Conservation (phyloP, 2,329 filamentous ascomycete genomes). For the Claviceps purpurea region DNA sequence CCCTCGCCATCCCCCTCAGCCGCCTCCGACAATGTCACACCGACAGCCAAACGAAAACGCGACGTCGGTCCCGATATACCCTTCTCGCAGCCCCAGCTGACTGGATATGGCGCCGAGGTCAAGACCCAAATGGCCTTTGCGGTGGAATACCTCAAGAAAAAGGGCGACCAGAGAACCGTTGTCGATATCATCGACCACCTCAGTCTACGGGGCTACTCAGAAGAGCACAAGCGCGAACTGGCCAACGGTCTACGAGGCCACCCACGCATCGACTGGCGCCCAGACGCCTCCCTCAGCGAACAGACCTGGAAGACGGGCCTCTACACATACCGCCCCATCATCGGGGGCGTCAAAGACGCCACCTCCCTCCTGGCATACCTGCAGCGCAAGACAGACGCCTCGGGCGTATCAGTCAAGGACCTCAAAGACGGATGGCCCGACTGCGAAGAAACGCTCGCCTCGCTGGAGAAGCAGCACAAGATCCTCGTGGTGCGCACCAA, state of each 20-base stretch:
- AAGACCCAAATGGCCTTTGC: slow-evolving; percentile 83
- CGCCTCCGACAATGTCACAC: slow-evolving; percentile 46
- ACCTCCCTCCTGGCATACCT: slow-evolving; percentile 69
- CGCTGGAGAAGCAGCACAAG: slow-evolving; percentile 64
- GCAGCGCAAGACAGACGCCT: slow-evolving; percentile 67
- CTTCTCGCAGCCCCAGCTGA: slow-evolving; percentile 66
- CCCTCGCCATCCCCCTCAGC: slow-evolving; percentile 50
- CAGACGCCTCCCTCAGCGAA: slow-evolving; percentile 45
- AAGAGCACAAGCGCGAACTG: slow-evolving; percentile 50
- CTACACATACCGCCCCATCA: slow-evolving; percentile 75
- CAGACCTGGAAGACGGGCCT: slow-evolving; percentile 55
- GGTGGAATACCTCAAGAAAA: slow-evolving; percentile 67
- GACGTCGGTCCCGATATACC: slow-evolving; percentile 38
- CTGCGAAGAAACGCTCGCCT: slow-evolving; percentile 64
- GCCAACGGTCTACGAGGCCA: slow-evolving; percentile 54
- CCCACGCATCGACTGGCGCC: slow-evolving; percentile 43
- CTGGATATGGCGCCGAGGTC: slow-evolving; percentile 64
- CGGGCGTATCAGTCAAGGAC: slow-evolving; percentile 73
- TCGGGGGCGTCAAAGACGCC: slow-evolving; percentile 63
- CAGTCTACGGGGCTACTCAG: slow-evolving; percentile 50
- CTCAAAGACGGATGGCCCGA: slow-evolving; percentile 92
- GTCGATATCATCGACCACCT: slow-evolving; percentile 70
- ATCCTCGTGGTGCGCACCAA: slow-evolving; percentile 80
- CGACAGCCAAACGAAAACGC: slow-evolving; percentile 49
- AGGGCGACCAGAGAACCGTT: slow-evolving; percentile 55